Evolutionary conservation across 371 early-diverging fungal genomes (phyloP).

Genomic region (Lichtheimia ramosa): DNA sequence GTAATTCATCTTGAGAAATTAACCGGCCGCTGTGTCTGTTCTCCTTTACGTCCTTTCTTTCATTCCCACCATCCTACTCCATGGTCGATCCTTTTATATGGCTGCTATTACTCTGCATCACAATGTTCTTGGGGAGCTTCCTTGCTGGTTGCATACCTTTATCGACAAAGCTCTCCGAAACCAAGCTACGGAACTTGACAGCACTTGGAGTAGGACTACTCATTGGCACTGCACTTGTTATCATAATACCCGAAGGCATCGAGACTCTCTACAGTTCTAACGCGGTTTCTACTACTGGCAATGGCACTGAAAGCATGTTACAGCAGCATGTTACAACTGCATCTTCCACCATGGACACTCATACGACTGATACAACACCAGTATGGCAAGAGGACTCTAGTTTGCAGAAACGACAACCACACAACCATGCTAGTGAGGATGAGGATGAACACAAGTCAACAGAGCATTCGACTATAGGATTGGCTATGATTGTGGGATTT

Average conservation of each 20-base stretch:
- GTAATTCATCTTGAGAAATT: neutral
- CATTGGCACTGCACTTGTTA: conserved; percentile 86
- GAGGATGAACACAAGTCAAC: conserved; percentile 4
- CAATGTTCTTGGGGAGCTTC: conserved; percentile 88
- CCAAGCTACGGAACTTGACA: conserved; percentile 71
- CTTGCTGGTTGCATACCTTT: conserved; percentile 86
- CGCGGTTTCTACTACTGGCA: conserved; percentile 7
- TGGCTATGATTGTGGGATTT: conserved; percentile 83
- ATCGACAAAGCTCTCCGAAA: conserved; percentile 74
- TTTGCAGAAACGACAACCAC: neutral
- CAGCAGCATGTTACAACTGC: neutral
- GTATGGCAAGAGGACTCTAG: conserved; percentile 7
- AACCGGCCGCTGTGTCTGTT: neutral
- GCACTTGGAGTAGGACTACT: conserved; percentile 91
- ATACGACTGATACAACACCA: neutral
- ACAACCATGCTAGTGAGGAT: conserved; percentile 1
- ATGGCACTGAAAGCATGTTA: neutral
- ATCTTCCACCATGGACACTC: neutral
- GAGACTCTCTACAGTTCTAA: conserved; percentile 73
- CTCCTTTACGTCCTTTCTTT: neutral
- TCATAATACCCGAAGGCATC: conserved; percentile 93
- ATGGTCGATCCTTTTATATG: conserved; percentile 67
- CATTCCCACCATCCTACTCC: neutral
- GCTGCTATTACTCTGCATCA: conserved; percentile 70
- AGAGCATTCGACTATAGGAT: conserved; percentile 75